A percentile compares a stretch with the other conserved stretches of the same genome.
Evolutionary conservation across 2,329 filamentous ascomycete species (phyloP).

Genomic region (Mariannaea sp.): DNA sequence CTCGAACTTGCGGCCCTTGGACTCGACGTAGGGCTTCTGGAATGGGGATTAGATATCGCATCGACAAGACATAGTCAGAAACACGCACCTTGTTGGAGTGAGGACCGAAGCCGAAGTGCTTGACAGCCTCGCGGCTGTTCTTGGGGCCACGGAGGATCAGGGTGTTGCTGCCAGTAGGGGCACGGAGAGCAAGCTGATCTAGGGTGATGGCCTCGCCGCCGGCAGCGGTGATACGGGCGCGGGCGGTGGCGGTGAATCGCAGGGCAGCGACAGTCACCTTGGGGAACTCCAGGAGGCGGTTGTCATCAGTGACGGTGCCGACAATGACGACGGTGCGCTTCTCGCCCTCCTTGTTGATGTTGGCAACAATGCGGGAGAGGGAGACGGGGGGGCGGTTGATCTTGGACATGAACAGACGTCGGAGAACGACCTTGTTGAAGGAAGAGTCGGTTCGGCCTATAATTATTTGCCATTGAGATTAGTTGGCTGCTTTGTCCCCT

Average conservation of each 20-base stretch:
- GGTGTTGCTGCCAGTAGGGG: slow-evolving; percentile 96
- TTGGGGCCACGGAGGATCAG: slow-evolving; percentile 96
- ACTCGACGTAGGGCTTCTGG: slow-evolving; percentile 93
- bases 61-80: fast-evolving
- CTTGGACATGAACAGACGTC: slow-evolving; percentile 97
- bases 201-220: slow-evolving; percentile 95
- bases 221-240: slow-evolving; percentile 89
- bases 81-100: slow-evolving; percentile 89
- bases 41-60: slow-evolving; percentile 41
- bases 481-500: slow-evolving; percentile 7
- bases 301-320: slow-evolving; percentile 97
- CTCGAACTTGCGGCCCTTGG: slow-evolving; percentile 99
- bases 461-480: slow-evolving; percentile 8
- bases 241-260: slow-evolving; percentile 94
- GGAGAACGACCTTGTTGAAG: slow-evolving; percentile 99
- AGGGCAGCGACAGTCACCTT: slow-evolving; percentile 94
- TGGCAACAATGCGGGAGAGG: slow-evolving; percentile 83
- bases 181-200: slow-evolving; percentile 94
- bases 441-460: slow-evolving; percentile 89
- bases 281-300: slow-evolving; percentile 86
- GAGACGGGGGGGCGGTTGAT: slow-evolving; percentile 97
- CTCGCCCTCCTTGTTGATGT: slow-evolving; percentile 67
- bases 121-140: slow-evolving; percentile 96
- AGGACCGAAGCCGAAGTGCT: slow-evolving; percentile 98
- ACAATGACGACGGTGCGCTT: slow-evolving; percentile 92